A percentile compares a stretch with the other conserved stretches of the same genome.
These are phyloP conservation scores for Lecanosticta acicola DNA, from an alignment of 2,329 filamentous ascomycete genomes.

Conservation along the genomic window DNA sequence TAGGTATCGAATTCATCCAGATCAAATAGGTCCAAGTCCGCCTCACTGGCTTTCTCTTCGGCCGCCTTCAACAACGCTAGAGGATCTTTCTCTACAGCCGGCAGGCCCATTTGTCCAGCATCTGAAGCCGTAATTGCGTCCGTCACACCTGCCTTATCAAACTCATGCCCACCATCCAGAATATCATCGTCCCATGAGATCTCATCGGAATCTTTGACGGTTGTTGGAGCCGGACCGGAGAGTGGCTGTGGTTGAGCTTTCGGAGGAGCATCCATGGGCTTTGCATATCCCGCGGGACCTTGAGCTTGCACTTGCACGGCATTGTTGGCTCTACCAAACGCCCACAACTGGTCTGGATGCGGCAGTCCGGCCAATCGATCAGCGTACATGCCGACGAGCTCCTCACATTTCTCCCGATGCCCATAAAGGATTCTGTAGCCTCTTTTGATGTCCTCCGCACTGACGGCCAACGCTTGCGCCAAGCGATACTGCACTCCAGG, in stretches of 20 bases:
- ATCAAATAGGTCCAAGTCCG: slow-evolving; percentile 7
- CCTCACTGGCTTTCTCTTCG: slow-evolving; percentile 8
- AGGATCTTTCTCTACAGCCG: no score
- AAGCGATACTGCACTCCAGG: neutral
- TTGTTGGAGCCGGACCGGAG: neutral
- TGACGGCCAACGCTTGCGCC: slow-evolving; percentile 8
- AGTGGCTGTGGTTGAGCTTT: neutral
- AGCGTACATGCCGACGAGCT: slow-evolving; percentile 12
- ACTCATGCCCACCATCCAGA: neutral
- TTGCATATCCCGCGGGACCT: neutral
- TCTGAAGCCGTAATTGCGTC: neutral
- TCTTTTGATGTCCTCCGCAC: slow-evolving; percentile 7
- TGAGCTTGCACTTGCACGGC: neutral
- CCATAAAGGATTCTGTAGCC: slow-evolving; percentile 15
- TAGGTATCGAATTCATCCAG: slow-evolving; percentile 16
- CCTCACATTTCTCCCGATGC: slow-evolving; percentile 8
- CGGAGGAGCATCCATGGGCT: neutral
- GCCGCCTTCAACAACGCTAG: neutral
- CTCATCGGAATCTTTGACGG: neutral
- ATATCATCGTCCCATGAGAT: neutral
- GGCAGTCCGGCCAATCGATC: slow-evolving; percentile 6
- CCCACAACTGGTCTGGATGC: slow-evolving; percentile 1
- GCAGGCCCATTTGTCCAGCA: no score
- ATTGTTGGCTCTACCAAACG: neutral
- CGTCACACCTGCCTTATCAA: neutral